Evolutionary conservation across 2,329 filamentous ascomycete genomes (phyloP).

Genomic region (Ustulina deusta): DNA sequence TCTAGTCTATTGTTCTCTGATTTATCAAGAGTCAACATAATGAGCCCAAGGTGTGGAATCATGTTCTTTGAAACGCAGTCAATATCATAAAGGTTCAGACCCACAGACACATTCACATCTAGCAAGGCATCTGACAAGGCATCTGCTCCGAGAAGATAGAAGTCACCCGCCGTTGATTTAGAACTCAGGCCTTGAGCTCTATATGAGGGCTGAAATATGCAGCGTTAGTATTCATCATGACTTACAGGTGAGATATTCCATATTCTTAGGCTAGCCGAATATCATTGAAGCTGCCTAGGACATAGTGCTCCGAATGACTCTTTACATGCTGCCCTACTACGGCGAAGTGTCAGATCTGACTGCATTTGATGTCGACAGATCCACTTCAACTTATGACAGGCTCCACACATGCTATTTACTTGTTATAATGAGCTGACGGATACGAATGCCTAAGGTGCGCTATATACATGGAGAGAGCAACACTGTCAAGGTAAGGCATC

Average conservation of each 20-base stretch:
- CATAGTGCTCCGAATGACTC: neutral
- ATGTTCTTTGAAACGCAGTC: neutral
- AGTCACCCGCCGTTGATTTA: neutral
- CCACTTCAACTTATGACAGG: neutral
- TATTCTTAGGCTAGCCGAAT: neutral
- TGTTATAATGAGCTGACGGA: neutral
- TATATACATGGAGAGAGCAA: neutral
- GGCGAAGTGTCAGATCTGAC: neutral
- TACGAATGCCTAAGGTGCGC: neutral
- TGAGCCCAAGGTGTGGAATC: neutral
- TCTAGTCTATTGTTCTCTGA: neutral
- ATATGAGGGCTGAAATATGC: neutral
- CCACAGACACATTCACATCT: neutral
- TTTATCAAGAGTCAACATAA: neutral
- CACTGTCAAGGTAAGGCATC: neutral
- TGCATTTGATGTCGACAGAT: neutral
- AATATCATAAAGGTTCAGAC: neutral
- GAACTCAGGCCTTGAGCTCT: too few relatives aligned
- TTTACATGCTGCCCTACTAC: neutral
- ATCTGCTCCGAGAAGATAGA: neutral
- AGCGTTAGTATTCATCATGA: neutral
- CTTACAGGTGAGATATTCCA: neutral
- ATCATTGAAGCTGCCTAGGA: neutral
- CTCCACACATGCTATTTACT: conserved; percentile 2
- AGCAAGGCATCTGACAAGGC: neutral